Conservation (phyloP, 1,284 basidiomycete genomes). For the Lentinus polychrous region DNA sequence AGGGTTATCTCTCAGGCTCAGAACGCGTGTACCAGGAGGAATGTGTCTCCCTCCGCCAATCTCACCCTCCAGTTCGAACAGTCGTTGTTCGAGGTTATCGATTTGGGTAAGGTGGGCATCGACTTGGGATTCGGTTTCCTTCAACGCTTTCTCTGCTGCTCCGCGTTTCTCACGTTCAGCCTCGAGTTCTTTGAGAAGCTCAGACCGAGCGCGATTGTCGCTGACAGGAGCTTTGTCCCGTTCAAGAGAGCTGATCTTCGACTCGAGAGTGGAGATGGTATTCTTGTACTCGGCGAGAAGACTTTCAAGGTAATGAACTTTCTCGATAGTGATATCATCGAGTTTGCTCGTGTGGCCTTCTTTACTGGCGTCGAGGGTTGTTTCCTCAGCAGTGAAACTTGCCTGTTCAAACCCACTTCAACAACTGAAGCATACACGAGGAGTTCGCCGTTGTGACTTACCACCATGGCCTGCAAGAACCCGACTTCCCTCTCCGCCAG, state of each 20-base stretch:
- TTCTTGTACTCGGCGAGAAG: slow-evolving; percentile 50
- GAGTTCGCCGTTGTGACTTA: slow-evolving; percentile 25
- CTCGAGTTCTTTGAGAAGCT: slow-evolving; percentile 26
- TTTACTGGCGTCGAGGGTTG: slow-evolving; percentile 18
- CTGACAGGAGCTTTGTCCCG: slow-evolving; percentile 23
- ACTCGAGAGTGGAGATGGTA: slow-evolving; percentile 36
- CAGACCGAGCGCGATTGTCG: slow-evolving; percentile 18
- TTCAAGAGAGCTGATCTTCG: slow-evolving; percentile 36
- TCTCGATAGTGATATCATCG: slow-evolving; percentile 33
- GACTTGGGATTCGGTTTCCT: slow-evolving; percentile 29
- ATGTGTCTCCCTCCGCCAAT: slow-evolving; percentile 75
- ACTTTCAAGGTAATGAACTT: slow-evolving; percentile 50
- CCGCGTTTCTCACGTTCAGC: slow-evolving; percentile 34
- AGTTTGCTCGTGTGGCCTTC: slow-evolving; percentile 12
- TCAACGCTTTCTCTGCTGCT: slow-evolving; percentile 41
- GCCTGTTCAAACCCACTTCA: slow-evolving; percentile 30
- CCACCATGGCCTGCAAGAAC: slow-evolving; percentile 58
- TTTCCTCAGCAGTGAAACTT: slow-evolving; percentile 53
- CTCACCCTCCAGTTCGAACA: slow-evolving; percentile 70
- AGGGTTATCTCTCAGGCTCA: slow-evolving; percentile 71
- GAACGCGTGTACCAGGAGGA: slow-evolving; percentile 61
- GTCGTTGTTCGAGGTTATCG: slow-evolving; percentile 59
- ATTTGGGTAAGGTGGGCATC: slow-evolving; percentile 43
- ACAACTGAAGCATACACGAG: background rate
- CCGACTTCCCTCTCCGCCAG: slow-evolving; percentile 54